Percentiles rank a stretch among this genome's conserved stretches.
phyloP scores from a whole-genome alignment of 1,284 basidiomycete genomes.

The Coriolopsis trogii region DNA sequence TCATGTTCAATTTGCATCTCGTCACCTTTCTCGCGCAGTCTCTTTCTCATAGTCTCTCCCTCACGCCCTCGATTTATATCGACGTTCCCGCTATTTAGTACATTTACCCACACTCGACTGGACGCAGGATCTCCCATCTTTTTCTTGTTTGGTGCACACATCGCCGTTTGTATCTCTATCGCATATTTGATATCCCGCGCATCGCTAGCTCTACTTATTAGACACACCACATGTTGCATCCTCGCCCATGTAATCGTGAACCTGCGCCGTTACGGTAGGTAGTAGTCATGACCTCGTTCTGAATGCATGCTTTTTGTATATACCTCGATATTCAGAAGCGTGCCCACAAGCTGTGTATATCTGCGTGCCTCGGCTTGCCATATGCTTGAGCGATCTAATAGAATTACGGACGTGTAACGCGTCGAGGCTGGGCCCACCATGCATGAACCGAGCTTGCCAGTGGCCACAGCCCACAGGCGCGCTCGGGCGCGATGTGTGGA shows the following conservation, averaged over 20 bases:
- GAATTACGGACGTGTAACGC: no score
- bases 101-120: slow-evolving; percentile 8
- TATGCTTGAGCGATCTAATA: no score
- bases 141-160: slow-evolving; percentile 21
- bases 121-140: slow-evolving; percentile 12
- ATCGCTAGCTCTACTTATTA: slow-evolving; percentile 24
- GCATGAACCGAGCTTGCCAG: no score
- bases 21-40: not conserved
- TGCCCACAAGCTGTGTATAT: no score
- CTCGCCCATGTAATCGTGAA: slow-evolving; percentile 26
- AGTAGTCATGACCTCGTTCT: slow-evolving; percentile 21
- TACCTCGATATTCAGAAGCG: slow-evolving; percentile 1
- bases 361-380: no score
- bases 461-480: no score
- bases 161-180: slow-evolving; percentile 28
- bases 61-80: not conserved
- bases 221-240: slow-evolving; percentile 26
- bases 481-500: no score
- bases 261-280: slow-evolving; percentile 20
- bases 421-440: no score
- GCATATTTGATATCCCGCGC: slow-evolving; percentile 25
- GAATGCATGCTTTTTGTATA: slow-evolving; percentile 23
- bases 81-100: not conserved
- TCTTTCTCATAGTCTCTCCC: not conserved
- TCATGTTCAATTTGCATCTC: not conserved